phyloP scores from a whole-genome alignment of 2,329 filamentous ascomycete genomes.

The Lizonia empirigonia region DNA sequence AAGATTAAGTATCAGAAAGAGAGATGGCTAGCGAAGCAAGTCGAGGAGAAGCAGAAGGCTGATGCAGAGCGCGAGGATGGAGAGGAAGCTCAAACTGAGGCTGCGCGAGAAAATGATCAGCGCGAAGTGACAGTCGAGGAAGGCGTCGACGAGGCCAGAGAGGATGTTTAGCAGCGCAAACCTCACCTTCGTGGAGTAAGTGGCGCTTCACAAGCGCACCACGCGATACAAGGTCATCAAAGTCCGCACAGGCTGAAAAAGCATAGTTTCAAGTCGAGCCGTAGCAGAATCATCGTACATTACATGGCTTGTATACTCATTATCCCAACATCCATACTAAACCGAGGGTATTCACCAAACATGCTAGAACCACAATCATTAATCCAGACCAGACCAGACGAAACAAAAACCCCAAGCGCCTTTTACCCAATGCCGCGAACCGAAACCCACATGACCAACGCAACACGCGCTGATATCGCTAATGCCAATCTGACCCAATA shows the following conservation, averaged over 20 bases:
- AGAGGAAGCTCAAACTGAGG: background rate
- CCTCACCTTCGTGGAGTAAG: too few relatives aligned
- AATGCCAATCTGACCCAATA: background rate
- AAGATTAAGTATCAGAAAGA: too few relatives aligned
- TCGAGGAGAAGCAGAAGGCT: background rate
- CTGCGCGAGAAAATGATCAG: too few relatives aligned
- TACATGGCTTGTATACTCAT: slow-evolving; percentile 1
- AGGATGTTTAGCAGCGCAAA: too few relatives aligned
- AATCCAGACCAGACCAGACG: background rate
- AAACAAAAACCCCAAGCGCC: background rate
- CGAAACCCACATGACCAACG: background rate
- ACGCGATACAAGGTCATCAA: too few relatives aligned
- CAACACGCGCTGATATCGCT: slow-evolving; percentile 1
- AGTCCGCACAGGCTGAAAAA: too few relatives aligned
- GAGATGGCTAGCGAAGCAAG: too few relatives aligned
- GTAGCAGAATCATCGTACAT: too few relatives aligned
- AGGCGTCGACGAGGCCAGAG: too few relatives aligned
- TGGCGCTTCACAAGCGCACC: too few relatives aligned
- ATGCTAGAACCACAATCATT: background rate
- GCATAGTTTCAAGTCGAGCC: too few relatives aligned
- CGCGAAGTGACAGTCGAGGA: too few relatives aligned
- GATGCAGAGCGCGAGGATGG: background rate
- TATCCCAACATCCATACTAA: background rate
- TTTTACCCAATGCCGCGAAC: background rate
- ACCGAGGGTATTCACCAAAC: background rate